Base-by-base conservation (phyloP, 2,329 filamentous ascomycete genomes). In the Rhytidhysteron rufulum region DNA sequence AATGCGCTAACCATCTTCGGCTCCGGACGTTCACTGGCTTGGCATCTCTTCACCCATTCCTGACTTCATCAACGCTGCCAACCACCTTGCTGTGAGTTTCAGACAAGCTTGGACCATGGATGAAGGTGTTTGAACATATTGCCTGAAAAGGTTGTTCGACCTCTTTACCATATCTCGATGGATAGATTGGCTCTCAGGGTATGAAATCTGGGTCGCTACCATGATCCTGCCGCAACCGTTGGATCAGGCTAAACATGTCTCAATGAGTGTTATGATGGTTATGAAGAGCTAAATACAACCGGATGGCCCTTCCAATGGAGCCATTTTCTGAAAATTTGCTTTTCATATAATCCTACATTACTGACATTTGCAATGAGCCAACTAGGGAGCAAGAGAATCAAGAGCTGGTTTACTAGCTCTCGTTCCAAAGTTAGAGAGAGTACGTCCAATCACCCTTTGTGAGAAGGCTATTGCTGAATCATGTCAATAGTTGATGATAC, bases 211-310 rank as follows among this genome's bases (percentile, higher is more conserved):
- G 27, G 40, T 50, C 42, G 45, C 42, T 47, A 50, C 48, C 46
- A 47, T 39, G 35, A 37, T 42, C 34, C 42, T 44, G 43, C 45
- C 25, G 49, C 39, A 47, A 13, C 40, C 42, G 24, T 13, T 27
- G 47, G 42, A 41, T 48, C 43, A 55, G 55, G 46, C 55, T 56
- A 55, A 56, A 56, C 45, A 30, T 46, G 45, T 46, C 39, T 35
- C 34, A 47, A 25, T 37, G 36, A 30, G 36, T 40, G 37, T 40
- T 21, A 34, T 30, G 21, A 33, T 25, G 31, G 37, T 34, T 29
- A 47, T 29, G 11, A 32, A 29, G 29, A 44, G 31, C 45, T 49
- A 51, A 41, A 49, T 48, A 47, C 42, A 33, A 31, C 25, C 5
- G 3, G 5, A 18, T n/a, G 10, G 43, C 45, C 41, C 41, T 40